phyloP scores from a whole-genome alignment of 2,329 filamentous ascomycete genomes.

The Pseudohalonectria lignicola region DNA sequence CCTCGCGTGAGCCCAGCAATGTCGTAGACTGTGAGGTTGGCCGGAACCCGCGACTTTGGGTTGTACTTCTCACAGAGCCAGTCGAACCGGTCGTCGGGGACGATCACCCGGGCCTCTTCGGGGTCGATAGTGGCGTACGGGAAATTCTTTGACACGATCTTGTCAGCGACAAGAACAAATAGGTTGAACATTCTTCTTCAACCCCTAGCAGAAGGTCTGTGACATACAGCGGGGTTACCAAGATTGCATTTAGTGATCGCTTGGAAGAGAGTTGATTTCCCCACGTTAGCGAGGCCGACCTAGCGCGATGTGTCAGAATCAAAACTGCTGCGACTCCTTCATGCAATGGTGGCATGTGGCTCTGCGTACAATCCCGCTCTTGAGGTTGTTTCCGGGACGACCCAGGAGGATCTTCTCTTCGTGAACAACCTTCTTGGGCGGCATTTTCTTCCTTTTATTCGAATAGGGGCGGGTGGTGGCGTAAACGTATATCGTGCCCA shows the following conservation, averaged over 20 bases:
- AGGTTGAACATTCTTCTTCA: background rate
- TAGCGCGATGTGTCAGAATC: conserved; percentile 21
- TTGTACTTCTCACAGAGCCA: conserved; percentile 96
- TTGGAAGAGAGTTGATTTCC: conserved; percentile 99
- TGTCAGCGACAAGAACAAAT: conserved; percentile 9
- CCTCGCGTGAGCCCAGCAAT: conserved; percentile 94
- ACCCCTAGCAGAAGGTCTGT: no score
- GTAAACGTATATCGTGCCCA: conserved; percentile 28
- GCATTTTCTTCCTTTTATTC: conserved; percentile 57
- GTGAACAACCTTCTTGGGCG: conserved; percentile 84
- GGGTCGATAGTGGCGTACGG: conserved; percentile 98
- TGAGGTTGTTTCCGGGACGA: conserved; percentile 93
- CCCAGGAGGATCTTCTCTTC: conserved; percentile 96
- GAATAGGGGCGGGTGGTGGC: conserved; percentile 38
- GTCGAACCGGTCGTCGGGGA: conserved; percentile 92
- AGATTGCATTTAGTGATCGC: conserved; percentile 96
- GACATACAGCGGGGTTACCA: conserved; percentile 90
- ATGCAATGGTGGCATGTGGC: no score
- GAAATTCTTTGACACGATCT: conserved; percentile 78
- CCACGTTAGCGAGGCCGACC: conserved; percentile 98
- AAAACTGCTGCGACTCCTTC: background rate
- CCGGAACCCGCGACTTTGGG: conserved; percentile 93
- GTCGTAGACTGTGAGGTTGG: conserved; percentile 96
- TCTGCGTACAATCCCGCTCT: conserved; percentile 90
- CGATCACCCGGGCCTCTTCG: conserved; percentile 94